Evolutionary conservation across 768 basidiomycete genomes (phyloP), one percentile per base, ranked within the genome.

Genomic region (Melanogaster broomeanus): DNA sequence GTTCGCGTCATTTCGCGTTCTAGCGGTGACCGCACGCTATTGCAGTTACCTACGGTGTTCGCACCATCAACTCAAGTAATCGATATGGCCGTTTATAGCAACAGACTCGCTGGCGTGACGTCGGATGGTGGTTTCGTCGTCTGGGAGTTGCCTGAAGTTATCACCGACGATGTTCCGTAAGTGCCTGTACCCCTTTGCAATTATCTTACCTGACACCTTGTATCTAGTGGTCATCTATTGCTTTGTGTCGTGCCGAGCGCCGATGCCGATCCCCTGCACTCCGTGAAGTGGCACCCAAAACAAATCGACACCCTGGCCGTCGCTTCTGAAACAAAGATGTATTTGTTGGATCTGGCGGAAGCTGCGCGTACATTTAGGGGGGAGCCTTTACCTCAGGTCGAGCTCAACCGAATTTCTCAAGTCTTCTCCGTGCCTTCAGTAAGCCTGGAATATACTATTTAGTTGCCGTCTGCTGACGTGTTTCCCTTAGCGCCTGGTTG

Each of bases 231-330:
- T 33, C 75, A 77, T 46, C 66, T 90, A 40, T 68, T 89, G 52
- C 75, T 90, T 13, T 91, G 88, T 58, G 79, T 90, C 22, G 88
- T 90, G 10, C 75, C 85, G 9, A 71, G 66, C 37, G 73, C 74
- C 27, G 77, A 79, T 47, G 63, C 68, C 16, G 83, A 87, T 42
- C 82, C 83, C 22, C 76, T 93, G 27, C 88, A 87, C 56, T 82
- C 88, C 12, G 90, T 93, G 51, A 92, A 92, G 65, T 93, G 91
- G 91, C 88, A 93, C 59, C 88, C 90, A 12, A 89, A 87, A 65
- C 84, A 92, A 50, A 77, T 81, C 3, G 86, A 90, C 63, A 85
- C 82, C 10, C 75, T 93, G 39, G 91, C 90, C 4, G 85, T 93
- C n/a, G 90, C 90, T 18, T 89, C 88, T 0, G 85, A 87, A 57